Conservation (phyloP, 768 basidiomycete species). For the Tylopilus intermedius region DNA sequence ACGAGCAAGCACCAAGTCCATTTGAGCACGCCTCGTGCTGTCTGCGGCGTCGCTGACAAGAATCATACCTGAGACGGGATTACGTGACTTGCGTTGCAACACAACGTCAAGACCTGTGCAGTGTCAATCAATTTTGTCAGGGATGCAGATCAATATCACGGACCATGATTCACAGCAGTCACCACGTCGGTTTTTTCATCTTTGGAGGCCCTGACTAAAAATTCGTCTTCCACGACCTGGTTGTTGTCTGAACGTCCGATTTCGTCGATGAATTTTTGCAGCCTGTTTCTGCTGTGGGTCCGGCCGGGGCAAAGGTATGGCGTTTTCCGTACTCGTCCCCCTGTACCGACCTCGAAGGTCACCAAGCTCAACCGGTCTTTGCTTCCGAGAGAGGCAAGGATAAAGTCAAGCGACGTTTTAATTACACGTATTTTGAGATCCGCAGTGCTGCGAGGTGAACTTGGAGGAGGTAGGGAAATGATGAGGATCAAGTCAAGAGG, state of each 20-base stretch:
- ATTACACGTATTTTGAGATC: conserved; percentile 87
- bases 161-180: conserved; percentile 95
- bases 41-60: conserved; percentile 92
- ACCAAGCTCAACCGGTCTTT: conserved; percentile 86
- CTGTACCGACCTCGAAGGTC: conserved; percentile 85
- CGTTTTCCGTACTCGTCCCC: conserved; percentile 84
- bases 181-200: conserved; percentile 98
- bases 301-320: conserved; percentile 80
- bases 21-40: conserved; percentile 88
- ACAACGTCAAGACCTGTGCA: conserved; percentile 81
- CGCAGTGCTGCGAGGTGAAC: conserved; percentile 69
- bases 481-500: conserved; percentile 91
- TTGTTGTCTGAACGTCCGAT: conserved; percentile 40
- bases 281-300: conserved; percentile 59
- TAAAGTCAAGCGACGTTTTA: conserved; percentile 81
- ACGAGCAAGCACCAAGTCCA: conserved; percentile 96
- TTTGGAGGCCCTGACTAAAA: conserved; percentile 65
- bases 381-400: conserved; percentile 67
- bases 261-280: conserved; percentile 76
- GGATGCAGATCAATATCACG: conserved; percentile 7
- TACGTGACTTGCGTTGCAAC: conserved; percentile 88
- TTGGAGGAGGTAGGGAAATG: conserved; percentile 76
- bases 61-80: conserved; percentile 86
- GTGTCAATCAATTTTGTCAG: background rate
- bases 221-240: conserved; percentile 54